Base-by-base conservation (phyloP, 495 filamentous ascomycete genomes). In the Glarea lozoyensis region DNA sequence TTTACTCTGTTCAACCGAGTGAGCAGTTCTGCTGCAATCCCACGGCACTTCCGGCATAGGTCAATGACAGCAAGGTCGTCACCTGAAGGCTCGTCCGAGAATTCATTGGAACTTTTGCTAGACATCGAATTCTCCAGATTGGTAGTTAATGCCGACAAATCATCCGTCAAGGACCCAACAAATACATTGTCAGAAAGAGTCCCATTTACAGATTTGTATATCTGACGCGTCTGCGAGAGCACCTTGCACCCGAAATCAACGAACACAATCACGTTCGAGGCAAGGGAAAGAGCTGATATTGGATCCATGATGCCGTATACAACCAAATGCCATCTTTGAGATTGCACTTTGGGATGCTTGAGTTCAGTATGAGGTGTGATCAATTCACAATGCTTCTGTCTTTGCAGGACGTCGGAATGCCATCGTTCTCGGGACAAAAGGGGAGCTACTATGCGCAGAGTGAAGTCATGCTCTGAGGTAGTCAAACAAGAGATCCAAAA, bases 221-320 rank as follows among this genome's bases (percentile, higher is more conserved):
- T 11, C 17, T 34, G 31, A 13, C 31, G 31, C 6, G 6, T 7
- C 12, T 34, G 31, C 12, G 31, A 34, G n/a, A 34, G 6, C 12
- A 34, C 12, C n/a, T 34, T 34, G n/a, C 31, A 34, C 6, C 31
- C n/a, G 31, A 34, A 34, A 13, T 34, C 31, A 16, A 34, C 31
- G 31, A 34, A 34, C 17, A 13, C 12, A 13, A 34, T 34, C 4
- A 34, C n/a, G n/a, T 34, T 34, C 12, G 12, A 13, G 4, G 31
- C 31, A 4, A 34, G 31, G 31, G 31, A 34, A 6, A 34, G 4
- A 16, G n/a, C 31, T 11, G 31, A 34, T 11, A 34, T 34, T 13
- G 31, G 31, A 16, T 34, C 31, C 31, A 34, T 34, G 12, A 16
- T 34, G 31, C 6, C 12, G 12, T 16, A 34, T 34, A 16, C 12